A percentile compares a stretch with the other conserved stretches of the same genome.
phyloP scores from a whole-genome alignment of 495 filamentous ascomycete species.

The Evernia prunastri region DNA sequence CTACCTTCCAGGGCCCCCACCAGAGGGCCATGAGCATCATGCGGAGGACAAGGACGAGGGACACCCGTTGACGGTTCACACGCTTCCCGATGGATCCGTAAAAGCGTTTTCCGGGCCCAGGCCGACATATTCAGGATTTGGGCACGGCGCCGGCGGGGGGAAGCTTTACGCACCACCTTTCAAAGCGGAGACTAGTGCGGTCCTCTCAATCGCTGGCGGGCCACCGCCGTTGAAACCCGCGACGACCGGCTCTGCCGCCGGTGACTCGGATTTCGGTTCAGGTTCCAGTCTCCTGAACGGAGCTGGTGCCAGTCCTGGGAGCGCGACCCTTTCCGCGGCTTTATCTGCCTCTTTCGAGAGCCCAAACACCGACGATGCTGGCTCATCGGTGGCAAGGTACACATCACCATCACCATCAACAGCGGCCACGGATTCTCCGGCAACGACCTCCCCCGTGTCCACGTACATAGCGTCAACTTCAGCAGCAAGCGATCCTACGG shows the following conservation, averaged over 20 bases:
- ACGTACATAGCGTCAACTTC: no score
- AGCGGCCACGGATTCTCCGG: not conserved
- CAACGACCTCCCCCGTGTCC: not conserved
- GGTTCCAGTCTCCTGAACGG: not conserved
- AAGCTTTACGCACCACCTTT: no score
- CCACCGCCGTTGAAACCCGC: not conserved
- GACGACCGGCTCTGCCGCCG: not conserved
- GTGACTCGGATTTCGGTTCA: not conserved
- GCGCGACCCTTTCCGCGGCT: not conserved
- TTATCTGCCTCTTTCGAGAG: not conserved
- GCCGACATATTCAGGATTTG: not conserved
- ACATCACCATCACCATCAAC: no score
- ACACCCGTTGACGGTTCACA: not conserved
- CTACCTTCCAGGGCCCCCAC: not conserved
- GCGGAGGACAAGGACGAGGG: not conserved
- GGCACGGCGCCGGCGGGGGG: not conserved
- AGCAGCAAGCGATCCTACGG: not conserved
- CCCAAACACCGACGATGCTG: not conserved
- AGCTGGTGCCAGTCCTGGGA: not conserved
- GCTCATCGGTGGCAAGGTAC: not conserved
- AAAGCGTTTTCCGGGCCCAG: not conserved
- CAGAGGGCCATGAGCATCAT: not conserved
- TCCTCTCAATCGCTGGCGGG: not conserved
- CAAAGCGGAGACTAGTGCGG: no score
- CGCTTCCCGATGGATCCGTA: not conserved